These are phyloP conservation scores for Polygonum maritimum DNA, from an alignment of 148 eudicot species.

Conservation along the genomic window DNA sequence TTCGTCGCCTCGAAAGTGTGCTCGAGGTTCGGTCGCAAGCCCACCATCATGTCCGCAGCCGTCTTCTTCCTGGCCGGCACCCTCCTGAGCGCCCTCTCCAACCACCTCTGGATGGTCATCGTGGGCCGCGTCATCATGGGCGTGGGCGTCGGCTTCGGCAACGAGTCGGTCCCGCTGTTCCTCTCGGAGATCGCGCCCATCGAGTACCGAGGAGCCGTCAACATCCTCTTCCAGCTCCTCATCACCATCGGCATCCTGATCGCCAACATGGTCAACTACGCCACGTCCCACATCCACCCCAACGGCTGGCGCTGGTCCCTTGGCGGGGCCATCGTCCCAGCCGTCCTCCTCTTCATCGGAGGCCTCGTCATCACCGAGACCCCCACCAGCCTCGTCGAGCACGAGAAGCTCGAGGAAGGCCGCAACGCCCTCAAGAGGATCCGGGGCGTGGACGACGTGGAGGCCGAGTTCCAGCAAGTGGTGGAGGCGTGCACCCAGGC, in stretches of 20 bases:
- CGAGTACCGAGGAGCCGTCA: conserved; percentile 56
- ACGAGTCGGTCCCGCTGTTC: conserved; percentile 60
- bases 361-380: conserved; percentile 42
- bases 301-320: conserved; percentile 54
- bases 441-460: conserved; percentile 61
- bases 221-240: conserved; percentile 61
- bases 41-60: conserved; percentile 30
- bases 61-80: conserved; percentile 25
- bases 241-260: conserved; percentile 52
- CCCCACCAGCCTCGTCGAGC: conserved; percentile 36
- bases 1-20: conserved; percentile 19
- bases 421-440: conserved; percentile 39
- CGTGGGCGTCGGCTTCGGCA: conserved; percentile 68
- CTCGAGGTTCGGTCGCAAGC: conserved; percentile 20
- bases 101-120: conserved; percentile 38
- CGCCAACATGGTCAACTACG: conserved; percentile 49
- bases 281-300: conserved; percentile 29
- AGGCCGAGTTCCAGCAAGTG: conserved; percentile 73
- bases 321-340: conserved; percentile 42
- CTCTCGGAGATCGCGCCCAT: conserved; percentile 56
- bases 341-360: conserved; percentile 27
- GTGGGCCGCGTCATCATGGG: conserved; percentile 58
- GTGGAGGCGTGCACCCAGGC: conserved; percentile 73
- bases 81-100: conserved; percentile 28
- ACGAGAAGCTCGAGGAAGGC: conserved; percentile 40